These are phyloP conservation scores for Cercospora nicotianae DNA, from an alignment of 2,329 filamentous ascomycete species.

Conservation along the genomic window DNA sequence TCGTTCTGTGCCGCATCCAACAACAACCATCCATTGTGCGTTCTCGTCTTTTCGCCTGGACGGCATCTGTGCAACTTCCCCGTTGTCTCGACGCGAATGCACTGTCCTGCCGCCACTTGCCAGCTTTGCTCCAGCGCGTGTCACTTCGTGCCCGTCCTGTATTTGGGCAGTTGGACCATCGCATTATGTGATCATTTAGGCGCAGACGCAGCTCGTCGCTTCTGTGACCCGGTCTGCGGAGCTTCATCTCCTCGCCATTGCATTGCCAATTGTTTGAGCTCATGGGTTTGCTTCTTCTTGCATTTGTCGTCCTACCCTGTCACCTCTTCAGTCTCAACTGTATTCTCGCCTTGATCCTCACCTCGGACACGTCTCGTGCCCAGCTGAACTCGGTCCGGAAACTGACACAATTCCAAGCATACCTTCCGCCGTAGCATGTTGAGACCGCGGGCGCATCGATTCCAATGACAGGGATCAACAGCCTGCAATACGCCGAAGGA, in stretches of 20 bases:
- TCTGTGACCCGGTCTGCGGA: not conserved
- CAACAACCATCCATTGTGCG: not conserved
- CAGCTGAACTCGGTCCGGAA: not conserved
- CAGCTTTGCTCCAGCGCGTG: not conserved
- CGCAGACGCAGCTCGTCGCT: constrained; percentile 2
- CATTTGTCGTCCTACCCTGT: not conserved
- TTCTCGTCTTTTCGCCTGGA: not conserved
- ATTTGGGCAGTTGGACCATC: not conserved
- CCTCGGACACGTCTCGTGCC: not conserved
- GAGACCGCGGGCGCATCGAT: not conserved
- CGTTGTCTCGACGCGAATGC: not conserved
- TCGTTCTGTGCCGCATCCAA: not conserved
- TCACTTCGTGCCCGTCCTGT: not conserved
- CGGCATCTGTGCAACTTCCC: not conserved
- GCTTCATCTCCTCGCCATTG: not conserved
- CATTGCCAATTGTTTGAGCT: not conserved
- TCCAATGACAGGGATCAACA: not conserved
- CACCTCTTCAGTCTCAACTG: not conserved
- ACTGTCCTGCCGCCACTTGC: not conserved
- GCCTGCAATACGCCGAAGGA: not conserved
- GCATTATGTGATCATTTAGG: not conserved
- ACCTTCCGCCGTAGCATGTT: not conserved
- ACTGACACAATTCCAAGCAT: not conserved
- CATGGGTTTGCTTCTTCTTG: not conserved
- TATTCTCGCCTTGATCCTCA: not conserved